These are phyloP conservation scores for Paraleonurus japonicus DNA, from an alignment of 257 asterid genomes.

Conservation along the genomic window DNA sequence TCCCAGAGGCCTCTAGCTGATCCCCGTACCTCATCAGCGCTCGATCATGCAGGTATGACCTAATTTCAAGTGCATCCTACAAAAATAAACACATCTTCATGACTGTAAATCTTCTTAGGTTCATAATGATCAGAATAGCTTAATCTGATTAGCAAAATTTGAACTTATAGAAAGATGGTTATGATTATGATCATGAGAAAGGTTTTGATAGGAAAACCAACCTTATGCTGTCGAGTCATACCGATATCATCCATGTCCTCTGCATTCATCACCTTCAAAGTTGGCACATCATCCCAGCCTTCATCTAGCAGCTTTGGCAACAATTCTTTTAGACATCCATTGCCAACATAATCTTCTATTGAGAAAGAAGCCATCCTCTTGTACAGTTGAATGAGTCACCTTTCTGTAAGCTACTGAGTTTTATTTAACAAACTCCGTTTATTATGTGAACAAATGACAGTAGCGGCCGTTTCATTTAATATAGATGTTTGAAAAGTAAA, in stretches of 20 bases:
- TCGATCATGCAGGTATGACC: conserved; percentile 79
- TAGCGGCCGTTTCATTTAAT: conserved; percentile 9
- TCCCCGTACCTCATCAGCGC: conserved; percentile 65
- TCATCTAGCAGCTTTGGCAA: conserved; percentile 63
- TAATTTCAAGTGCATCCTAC: conserved; percentile 72
- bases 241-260: conserved; percentile 67
- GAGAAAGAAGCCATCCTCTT: conserved; percentile 73
- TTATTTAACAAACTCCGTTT: conserved; percentile 8
- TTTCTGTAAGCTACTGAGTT: conserved; percentile 18
- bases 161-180: not conserved
- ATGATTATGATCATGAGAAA: not conserved
- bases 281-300: conserved; percentile 94
- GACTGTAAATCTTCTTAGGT: not conserved
- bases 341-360: conserved; percentile 72
- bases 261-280: conserved; percentile 71
- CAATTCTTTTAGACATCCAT: conserved; percentile 58
- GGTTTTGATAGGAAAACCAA: conserved; percentile 30
- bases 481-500: conserved; percentile 12
- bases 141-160: not conserved
- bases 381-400: conserved; percentile 2
- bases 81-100: not conserved
- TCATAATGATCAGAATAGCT: not conserved
- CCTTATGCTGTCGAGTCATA: conserved; percentile 76
- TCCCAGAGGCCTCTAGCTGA: conserved; percentile 52
- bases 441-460: not conserved